Percentiles rank a stretch among this genome's conserved stretches.
phyloP scores from a whole-genome alignment of 495 filamentous ascomycete species.

The Tuber indicum region DNA sequence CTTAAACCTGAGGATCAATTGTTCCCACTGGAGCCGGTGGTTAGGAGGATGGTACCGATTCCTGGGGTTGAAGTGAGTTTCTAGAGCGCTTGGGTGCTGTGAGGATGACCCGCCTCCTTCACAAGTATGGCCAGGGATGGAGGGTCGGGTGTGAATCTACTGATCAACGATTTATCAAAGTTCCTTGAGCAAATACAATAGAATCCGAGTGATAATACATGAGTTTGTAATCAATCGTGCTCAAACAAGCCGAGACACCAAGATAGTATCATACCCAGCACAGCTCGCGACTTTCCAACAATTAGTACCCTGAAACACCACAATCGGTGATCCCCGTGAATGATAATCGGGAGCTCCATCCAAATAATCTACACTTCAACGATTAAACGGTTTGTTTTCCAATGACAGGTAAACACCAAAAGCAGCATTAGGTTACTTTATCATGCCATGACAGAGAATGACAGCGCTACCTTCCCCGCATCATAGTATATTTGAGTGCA shows the following conservation, averaged over 20 bases:
- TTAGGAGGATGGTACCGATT: conserved; percentile 1
- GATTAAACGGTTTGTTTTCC: no score
- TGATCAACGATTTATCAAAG: background rate
- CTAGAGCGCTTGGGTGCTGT: background rate
- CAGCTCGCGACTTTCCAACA: background rate
- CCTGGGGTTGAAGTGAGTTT: background rate
- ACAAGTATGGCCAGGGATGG: background rate
- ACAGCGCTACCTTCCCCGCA: no score
- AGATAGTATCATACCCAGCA: background rate
- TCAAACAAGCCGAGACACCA: background rate
- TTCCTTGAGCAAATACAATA: background rate
- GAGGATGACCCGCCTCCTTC: background rate
- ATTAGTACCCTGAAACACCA: no score
- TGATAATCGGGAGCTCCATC: no score
- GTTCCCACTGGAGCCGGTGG: conserved; percentile 17
- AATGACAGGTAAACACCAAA: no score
- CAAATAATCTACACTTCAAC: no score
- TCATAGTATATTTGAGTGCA: no score
- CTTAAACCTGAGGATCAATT: conserved; percentile 15
- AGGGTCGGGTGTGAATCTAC: background rate
- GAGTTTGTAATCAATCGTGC: background rate
- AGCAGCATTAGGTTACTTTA: no score
- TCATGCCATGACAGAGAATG: no score
- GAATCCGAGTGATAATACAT: background rate
- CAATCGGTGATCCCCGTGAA: no score